Percentiles rank a stretch among this genome's conserved stretches.
Evolutionary conservation across 805 yeast genomes (phyloP).

Genomic region (Naumovozyma castellii): DNA sequence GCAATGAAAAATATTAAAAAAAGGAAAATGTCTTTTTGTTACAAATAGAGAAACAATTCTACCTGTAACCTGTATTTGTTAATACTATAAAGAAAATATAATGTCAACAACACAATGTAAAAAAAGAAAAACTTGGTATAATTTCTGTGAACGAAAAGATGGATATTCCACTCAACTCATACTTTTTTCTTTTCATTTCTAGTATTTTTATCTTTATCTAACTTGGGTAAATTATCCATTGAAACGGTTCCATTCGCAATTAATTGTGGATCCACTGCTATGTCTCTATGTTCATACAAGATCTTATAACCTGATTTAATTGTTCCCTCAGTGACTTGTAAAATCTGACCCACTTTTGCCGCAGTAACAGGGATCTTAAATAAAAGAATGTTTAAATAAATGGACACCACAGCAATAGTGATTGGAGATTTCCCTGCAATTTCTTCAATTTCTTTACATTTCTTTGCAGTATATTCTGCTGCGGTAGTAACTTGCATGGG

Average conservation of each 20-base stretch:
- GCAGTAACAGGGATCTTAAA: constrained; percentile 73
- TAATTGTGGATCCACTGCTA: constrained; percentile 40
- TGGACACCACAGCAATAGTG: constrained; percentile 95
- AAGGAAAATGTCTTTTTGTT: not conserved
- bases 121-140: not conserved
- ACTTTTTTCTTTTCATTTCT: constrained; percentile 3
- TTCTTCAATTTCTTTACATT: constrained; percentile 84
- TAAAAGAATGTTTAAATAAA: constrained; percentile 86
- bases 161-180: too few relatives aligned
- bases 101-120: not conserved
- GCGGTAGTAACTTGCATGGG: constrained; percentile 78
- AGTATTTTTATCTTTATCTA: constrained; percentile 23
- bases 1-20: not conserved
- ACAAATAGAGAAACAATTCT: too few relatives aligned
- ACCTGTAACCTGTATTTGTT: too few relatives aligned
- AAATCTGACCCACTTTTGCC: constrained; percentile 73
- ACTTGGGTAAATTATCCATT: constrained; percentile 25
- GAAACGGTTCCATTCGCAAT: constrained; percentile 25
- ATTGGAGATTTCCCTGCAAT: constrained; percentile 95
- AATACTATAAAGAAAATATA: too few relatives aligned
- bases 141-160: not conserved
- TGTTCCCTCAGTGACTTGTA: constrained; percentile 97
- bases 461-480: constrained; percentile 85
- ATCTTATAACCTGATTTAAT: constrained; percentile 85
- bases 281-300: constrained; percentile 61